A percentile compares a stretch with the other conserved stretches of the same genome.
These are phyloP conservation scores for Trichoderma aggressivum DNA, from an alignment of 2,329 filamentous ascomycete species.

Conservation along the genomic window DNA sequence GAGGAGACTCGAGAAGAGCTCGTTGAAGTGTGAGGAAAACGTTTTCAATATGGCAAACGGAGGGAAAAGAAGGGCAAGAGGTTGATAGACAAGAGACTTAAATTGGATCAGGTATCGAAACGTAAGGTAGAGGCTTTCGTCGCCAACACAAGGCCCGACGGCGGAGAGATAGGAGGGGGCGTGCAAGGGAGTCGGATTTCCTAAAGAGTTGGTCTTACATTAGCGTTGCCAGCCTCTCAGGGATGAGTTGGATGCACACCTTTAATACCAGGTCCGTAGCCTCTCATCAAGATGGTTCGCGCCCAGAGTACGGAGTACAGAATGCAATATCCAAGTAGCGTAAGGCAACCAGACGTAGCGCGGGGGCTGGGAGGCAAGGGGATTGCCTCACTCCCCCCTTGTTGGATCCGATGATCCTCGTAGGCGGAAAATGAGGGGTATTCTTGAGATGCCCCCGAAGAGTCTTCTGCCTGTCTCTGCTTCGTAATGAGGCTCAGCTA, in stretches of 20 bases:
- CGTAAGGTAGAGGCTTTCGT: neutral
- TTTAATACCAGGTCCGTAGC: neutral
- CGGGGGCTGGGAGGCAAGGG: slow-evolving; percentile 3
- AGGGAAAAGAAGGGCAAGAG: neutral
- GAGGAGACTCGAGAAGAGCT: neutral
- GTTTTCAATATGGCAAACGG: neutral
- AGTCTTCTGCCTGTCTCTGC: neutral
- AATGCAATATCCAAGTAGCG: neutral
- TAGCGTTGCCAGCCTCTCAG: neutral
- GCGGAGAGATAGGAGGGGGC: neutral
- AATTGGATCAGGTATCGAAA: neutral
- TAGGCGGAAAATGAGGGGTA: slow-evolving; percentile 5
- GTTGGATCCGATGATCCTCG: neutral
- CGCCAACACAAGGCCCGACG: neutral
- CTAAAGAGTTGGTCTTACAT: slow-evolving; percentile 1
- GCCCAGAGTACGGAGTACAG: neutral
- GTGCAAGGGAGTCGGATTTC: neutral
- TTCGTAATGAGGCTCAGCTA: neutral
- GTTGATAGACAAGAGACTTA: neutral
- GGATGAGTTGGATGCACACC: neutral
- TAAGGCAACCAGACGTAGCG: slow-evolving; percentile 8
- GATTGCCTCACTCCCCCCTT: neutral
- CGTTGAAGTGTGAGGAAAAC: neutral
- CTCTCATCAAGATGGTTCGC: neutral
- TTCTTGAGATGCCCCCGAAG: neutral